Conservation (phyloP, 2,329 filamentous ascomycete species). For the Myriangium duriaei region DNA sequence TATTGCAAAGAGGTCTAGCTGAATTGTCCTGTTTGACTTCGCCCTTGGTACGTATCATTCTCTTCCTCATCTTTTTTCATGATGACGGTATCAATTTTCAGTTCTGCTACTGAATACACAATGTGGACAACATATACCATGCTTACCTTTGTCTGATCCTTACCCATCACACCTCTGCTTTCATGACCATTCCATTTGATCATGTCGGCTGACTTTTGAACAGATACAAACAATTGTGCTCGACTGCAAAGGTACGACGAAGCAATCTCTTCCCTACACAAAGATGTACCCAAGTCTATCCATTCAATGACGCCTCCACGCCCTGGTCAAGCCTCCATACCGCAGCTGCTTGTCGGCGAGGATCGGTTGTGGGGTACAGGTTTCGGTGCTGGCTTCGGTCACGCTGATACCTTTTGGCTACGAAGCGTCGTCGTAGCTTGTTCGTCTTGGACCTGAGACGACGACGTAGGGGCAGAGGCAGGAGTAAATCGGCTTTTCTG, state of each 20-base stretch:
- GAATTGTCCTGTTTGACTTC: slow-evolving; percentile 5
- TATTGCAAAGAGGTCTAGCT: neutral
- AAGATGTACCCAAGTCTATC: slow-evolving; percentile 30
- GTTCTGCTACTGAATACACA: slow-evolving; percentile 27
- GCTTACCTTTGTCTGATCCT: slow-evolving; percentile 27
- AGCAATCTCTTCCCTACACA: slow-evolving; percentile 10
- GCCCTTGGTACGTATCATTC: slow-evolving; percentile 15
- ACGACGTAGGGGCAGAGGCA: slow-evolving; percentile 25
- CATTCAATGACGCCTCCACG: slow-evolving; percentile 28
- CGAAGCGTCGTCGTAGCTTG: slow-evolving; percentile 20
- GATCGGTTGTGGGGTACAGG: slow-evolving; percentile 29
- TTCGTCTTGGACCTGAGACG: slow-evolving; percentile 24
- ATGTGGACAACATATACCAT: slow-evolving; percentile 25
- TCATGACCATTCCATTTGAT: no score
- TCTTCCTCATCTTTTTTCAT: slow-evolving; percentile 14
- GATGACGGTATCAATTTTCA: slow-evolving; percentile 29
- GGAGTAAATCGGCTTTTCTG: slow-evolving; percentile 29
- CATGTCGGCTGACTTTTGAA: slow-evolving; percentile 2
- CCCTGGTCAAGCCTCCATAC: slow-evolving; percentile 27
- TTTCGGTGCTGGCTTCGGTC: slow-evolving; percentile 13
- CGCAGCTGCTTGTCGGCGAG: slow-evolving; percentile 23
- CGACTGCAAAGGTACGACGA: neutral
- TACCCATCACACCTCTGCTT: slow-evolving; percentile 1
- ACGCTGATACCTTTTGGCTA: slow-evolving; percentile 21
- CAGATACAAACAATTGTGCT: slow-evolving; percentile 1